Evolutionary conservation across 225 moss, liverwort and hornwort species (phyloP), one percentile per base, ranked within the genome.

Genomic region (Physcomitrium patens): DNA sequence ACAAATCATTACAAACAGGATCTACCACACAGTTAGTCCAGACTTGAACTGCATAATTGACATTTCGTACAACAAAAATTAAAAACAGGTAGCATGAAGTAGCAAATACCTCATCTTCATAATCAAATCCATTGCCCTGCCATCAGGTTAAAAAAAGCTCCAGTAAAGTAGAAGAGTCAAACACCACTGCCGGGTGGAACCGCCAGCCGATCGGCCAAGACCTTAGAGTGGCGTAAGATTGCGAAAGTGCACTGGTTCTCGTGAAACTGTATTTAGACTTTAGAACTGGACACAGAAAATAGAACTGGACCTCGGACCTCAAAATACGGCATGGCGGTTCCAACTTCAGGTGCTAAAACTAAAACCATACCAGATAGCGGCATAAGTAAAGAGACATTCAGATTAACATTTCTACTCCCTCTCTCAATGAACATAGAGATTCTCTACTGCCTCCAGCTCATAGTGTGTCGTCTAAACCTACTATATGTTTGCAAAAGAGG

Each of bases 261-360:
- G 49, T 37, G 71, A 70, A 80, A 76, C 77, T 70, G 74, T 56
- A 69, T 60, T 7, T 65, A 8, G 60, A 77, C 76, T 80, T 37
- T 4, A 15, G 45, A 74, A 77, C 53, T 26, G 64, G 69, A 80
- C 27, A 66, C 42, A 68, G 65, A 73, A 28, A 69, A 69, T 13
- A 60, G 61, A 74, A 70, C 71, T 80, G 77, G 70, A 80, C 77
- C 74, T 48, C 66, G 74, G n/a, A 77, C 84, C 84, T 84, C 56
- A 84, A 84, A 84, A 84, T 73, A 80, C 77, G 84, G 80, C 84
- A 22, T 31, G 49, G 49, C 44, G 60, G 80, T 77, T 84, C 84
- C 84, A 77, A 49, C 22, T 84, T 77, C 70, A 66, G 61, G 66
- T 65, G 65, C 83, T 70, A 65, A 8, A 70, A 70, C 4, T 68